Conservation (phyloP, 139 green algal species). For the Marvania coccoides region DNA sequence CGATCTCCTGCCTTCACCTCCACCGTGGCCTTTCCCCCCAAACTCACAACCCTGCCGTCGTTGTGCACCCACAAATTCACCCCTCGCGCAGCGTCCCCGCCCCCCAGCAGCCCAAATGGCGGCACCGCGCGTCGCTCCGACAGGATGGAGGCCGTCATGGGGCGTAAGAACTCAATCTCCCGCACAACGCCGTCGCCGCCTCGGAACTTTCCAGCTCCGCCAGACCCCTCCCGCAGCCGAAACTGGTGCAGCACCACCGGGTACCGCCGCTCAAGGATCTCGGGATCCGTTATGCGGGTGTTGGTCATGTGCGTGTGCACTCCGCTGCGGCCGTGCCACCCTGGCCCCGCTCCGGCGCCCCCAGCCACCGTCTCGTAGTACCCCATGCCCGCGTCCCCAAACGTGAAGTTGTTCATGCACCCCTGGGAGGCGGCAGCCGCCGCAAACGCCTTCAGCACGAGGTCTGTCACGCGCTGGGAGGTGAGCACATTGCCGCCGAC, state of each 20-base stretch:
- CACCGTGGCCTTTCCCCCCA: constrained; percentile 75
- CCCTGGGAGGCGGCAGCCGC: constrained; percentile 82
- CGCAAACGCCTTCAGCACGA: constrained; percentile 86
- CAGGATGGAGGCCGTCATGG: constrained; percentile 76
- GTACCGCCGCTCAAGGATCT: constrained; percentile 88
- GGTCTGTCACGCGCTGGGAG: constrained; percentile 93
- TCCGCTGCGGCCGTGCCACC: constrained; percentile 80
- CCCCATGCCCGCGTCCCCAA: constrained; percentile 81
- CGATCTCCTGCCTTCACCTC: constrained; percentile 35
- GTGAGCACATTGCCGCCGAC: constrained; percentile 98
- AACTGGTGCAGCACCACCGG: constrained; percentile 85
- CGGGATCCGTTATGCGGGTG: constrained; percentile 92
- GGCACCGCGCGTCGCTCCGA: constrained; percentile 67
- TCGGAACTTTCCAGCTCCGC: constrained; percentile 61
- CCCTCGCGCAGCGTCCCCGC: constrained; percentile 43
- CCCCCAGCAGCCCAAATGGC: constrained; percentile 77
- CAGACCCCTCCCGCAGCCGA: constrained; percentile 64
- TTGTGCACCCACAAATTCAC: constrained; percentile 67
- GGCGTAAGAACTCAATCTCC: constrained; percentile 84
- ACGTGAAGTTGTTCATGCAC: constrained; percentile 99
- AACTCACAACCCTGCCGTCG: constrained; percentile 50
- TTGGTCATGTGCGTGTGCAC: constrained; percentile 99
- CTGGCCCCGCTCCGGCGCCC: constrained; percentile 80
- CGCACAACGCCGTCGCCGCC: constrained; percentile 86
- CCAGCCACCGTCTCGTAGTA: constrained; percentile 99